Conservation (phyloP, 371 early-diverging fungal genomes). For the Chytridium lagenaria region DNA sequence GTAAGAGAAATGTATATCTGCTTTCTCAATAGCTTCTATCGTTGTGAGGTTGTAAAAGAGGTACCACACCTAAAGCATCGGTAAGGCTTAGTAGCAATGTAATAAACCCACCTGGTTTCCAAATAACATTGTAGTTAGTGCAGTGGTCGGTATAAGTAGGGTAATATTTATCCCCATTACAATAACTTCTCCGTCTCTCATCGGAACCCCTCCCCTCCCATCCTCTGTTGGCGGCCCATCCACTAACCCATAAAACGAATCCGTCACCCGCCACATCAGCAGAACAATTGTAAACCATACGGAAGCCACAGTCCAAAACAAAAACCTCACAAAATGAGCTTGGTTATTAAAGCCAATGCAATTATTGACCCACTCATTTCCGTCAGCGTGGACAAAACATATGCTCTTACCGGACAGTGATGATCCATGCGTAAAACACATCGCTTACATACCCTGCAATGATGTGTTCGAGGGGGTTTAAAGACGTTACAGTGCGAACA, state of each 20-base stretch:
- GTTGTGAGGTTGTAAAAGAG: slow-evolving; percentile 87
- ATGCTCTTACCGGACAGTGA: slow-evolving; percentile 57
- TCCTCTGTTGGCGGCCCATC: not conserved
- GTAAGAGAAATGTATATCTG: not conserved
- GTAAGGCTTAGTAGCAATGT: slow-evolving; percentile 42
- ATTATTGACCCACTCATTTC: slow-evolving; percentile 60
- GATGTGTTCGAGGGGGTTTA: slow-evolving; percentile 50
- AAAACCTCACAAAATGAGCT: slow-evolving; percentile 83
- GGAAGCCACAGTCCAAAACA: slow-evolving; percentile 47
- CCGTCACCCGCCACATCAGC: slow-evolving; percentile 10
- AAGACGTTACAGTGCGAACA: slow-evolving; percentile 15
- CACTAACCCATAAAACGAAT: slow-evolving; percentile 12
- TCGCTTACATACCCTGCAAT: slow-evolving; percentile 64
- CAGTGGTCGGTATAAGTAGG: slow-evolving; percentile 34
- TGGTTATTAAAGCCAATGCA: slow-evolving; percentile 90
- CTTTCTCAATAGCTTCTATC: slow-evolving; percentile 67
- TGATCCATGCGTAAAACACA: slow-evolving; percentile 71
- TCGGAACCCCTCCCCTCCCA: not conserved
- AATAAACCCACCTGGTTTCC: slow-evolving; percentile 31
- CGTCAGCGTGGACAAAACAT: slow-evolving; percentile 32
- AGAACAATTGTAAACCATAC: slow-evolving; percentile 22
- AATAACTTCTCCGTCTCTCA: slow-evolving; percentile 50
- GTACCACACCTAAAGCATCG: slow-evolving; percentile 49
- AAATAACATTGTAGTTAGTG: slow-evolving; percentile 31
- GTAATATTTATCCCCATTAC: slow-evolving; percentile 44